phyloP scores from a whole-genome alignment of 2,329 filamentous ascomycete species.

The Talaromyces sp. region DNA sequence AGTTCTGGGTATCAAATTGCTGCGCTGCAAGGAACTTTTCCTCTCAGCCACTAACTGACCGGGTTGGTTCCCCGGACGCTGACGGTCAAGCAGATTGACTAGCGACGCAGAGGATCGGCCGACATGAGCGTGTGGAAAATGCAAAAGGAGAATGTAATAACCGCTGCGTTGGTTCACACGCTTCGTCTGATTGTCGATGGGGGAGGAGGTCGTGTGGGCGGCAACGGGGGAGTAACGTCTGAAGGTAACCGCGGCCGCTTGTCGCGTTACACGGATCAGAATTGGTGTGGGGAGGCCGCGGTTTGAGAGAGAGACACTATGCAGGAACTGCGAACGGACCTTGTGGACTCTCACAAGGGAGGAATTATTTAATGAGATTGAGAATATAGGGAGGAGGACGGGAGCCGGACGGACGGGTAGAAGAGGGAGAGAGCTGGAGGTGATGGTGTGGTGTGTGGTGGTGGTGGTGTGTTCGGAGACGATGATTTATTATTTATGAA shows the following conservation, averaged over 20 bases:
- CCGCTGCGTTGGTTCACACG: not conserved
- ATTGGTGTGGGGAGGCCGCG: slow-evolving; percentile 15
- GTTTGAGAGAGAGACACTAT: slow-evolving; percentile 7
- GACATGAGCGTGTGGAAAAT: slow-evolving; percentile 12
- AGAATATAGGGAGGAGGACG: not conserved
- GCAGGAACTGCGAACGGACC: slow-evolving; percentile 21
- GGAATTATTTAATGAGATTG: slow-evolving; percentile 12
- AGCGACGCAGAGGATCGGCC: slow-evolving; percentile 4
- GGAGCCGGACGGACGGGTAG: slow-evolving; percentile 5
- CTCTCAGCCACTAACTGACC: not conserved
- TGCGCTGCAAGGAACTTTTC: not conserved
- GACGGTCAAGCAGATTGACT: not conserved
- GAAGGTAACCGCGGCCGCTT: slow-evolving; percentile 22
- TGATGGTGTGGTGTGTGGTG: not conserved
- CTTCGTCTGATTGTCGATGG: not conserved
- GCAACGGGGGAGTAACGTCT: slow-evolving; percentile 20
- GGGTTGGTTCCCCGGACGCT: not conserved
- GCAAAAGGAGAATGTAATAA: slow-evolving; percentile 21
- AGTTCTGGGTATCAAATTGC: not conserved
- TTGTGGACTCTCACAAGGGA: not conserved
- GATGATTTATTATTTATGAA: not conserved
- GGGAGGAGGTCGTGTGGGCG: slow-evolving; percentile 13
- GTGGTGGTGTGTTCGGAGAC: slow-evolving; percentile 7
- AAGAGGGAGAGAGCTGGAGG: not conserved
- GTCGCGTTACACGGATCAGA: slow-evolving; percentile 19